These are phyloP conservation scores for Strobilomyces dryophilus DNA, from an alignment of 768 basidiomycete genomes.

Conservation along the genomic window DNA sequence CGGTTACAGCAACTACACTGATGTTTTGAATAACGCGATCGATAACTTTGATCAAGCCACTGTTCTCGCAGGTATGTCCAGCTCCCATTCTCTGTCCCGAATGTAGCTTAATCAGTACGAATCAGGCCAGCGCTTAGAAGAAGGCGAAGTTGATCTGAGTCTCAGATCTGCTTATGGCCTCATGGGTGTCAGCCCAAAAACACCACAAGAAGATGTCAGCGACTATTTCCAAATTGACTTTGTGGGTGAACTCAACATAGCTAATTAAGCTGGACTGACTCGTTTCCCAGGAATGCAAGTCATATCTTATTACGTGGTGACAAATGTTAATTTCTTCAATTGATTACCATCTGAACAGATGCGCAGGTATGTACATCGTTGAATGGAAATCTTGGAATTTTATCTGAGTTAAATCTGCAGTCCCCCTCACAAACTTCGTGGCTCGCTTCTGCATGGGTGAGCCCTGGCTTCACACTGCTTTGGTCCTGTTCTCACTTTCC, in stretches of 20 bases:
- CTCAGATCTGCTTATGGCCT: conserved; percentile 52
- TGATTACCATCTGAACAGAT: conserved; percentile 3
- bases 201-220: conserved; percentile 44
- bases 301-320: background rate
- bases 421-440: conserved; percentile 61
- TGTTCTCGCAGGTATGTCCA: conserved; percentile 39
- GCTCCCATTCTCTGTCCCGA: conserved; percentile 35
- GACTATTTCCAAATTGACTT: conserved; percentile 55
- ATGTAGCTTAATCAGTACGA: conserved; percentile 30
- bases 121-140: conserved; percentile 12
- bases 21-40: conserved; percentile 39
- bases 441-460: conserved; percentile 62
- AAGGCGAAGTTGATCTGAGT: conserved; percentile 46
- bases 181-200: conserved; percentile 41
- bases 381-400: background rate
- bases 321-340: conserved; percentile 1
- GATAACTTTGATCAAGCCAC: conserved; percentile 40
- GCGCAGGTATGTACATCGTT: conserved; percentile 23
- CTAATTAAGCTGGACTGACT: conserved; percentile 1
- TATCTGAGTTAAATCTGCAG: conserved; percentile 36
- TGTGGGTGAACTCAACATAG: conserved; percentile 12
- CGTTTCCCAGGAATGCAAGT: conserved; percentile 28
- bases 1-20: conserved; percentile 45
- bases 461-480: conserved; percentile 1
- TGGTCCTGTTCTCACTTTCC: background rate